Conservation (phyloP, 768 basidiomycete species). For the Serendipita sp. region DNA sequence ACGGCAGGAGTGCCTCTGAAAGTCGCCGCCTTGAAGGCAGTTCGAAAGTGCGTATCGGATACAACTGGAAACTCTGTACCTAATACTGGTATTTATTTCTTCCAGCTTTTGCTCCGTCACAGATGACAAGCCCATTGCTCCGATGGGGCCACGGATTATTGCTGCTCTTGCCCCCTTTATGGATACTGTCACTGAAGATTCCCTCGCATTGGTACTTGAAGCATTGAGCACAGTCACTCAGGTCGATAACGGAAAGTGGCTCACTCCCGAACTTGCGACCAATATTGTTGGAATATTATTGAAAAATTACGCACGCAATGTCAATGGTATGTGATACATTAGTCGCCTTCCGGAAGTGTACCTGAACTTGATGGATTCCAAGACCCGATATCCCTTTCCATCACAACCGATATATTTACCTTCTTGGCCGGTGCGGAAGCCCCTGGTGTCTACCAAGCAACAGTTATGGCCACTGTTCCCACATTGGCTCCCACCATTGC, state of each 20-base stretch:
- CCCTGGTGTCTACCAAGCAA: constrained; percentile 46
- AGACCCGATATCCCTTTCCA: constrained; percentile 83
- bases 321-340: constrained; percentile 40
- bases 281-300: constrained; percentile 51
- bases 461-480: constrained; percentile 61
- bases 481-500: constrained; percentile 48
- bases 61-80: neutral
- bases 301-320: constrained; percentile 75
- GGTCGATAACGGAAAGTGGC: constrained; percentile 56
- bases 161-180: constrained; percentile 74
- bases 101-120: constrained; percentile 52
- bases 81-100: no score
- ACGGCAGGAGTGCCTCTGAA: constrained; percentile 75
- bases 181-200: constrained; percentile 65
- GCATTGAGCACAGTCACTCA: constrained; percentile 65
- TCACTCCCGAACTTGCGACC: constrained; percentile 45
- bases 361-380: constrained; percentile 2
- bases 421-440: constrained; percentile 47
- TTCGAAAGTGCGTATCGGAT: constrained; percentile 58
- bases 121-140: constrained; percentile 39
- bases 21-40: constrained; percentile 81
- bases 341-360: neutral
- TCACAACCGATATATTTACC: constrained; percentile 64
- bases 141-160: constrained; percentile 58
- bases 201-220: constrained; percentile 74